A percentile compares a stretch with the other conserved stretches of the same genome.
Evolutionary conservation across 192 early-diverging fungal genomes (phyloP).

Genomic region (Backusella morwellensis): DNA sequence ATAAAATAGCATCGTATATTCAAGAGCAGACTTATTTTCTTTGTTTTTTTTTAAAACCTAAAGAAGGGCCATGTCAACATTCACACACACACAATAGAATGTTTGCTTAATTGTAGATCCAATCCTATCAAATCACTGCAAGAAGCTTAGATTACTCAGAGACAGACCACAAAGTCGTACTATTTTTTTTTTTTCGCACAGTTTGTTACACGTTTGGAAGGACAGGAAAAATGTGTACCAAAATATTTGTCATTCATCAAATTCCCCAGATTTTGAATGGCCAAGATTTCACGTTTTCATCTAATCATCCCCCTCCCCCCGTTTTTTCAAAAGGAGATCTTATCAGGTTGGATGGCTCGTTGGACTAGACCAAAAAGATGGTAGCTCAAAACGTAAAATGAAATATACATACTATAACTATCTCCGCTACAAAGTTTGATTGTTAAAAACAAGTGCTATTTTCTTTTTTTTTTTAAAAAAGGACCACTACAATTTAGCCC

Average conservation of each 20-base stretch:
- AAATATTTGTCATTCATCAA: constrained; percentile 7
- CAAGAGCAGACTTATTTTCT: not conserved
- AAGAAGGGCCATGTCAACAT: not conserved
- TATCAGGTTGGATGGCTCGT: not conserved
- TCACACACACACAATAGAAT: not conserved
- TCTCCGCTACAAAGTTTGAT: not conserved
- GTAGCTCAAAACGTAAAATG: not conserved
- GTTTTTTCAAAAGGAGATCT: not conserved
- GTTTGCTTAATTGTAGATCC: not conserved
- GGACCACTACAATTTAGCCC: not conserved
- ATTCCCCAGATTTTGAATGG: constrained; percentile 7
- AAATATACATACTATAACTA: not conserved
- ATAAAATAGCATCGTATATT: not conserved
- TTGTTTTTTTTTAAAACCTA: not conserved
- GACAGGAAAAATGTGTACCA: not conserved
- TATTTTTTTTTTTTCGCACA: not conserved
- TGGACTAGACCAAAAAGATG: not conserved
- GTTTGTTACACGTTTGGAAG: not conserved
- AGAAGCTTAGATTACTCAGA: not conserved
- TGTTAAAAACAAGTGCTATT: not conserved
- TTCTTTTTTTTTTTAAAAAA: not conserved
- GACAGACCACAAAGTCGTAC: not conserved
- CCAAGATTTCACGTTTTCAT: not conserved
- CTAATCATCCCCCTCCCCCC: not conserved
- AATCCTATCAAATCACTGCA: not conserved